phyloP scores from a whole-genome alignment of 2,329 filamentous ascomycete genomes.

The Botrytis elliptica region DNA sequence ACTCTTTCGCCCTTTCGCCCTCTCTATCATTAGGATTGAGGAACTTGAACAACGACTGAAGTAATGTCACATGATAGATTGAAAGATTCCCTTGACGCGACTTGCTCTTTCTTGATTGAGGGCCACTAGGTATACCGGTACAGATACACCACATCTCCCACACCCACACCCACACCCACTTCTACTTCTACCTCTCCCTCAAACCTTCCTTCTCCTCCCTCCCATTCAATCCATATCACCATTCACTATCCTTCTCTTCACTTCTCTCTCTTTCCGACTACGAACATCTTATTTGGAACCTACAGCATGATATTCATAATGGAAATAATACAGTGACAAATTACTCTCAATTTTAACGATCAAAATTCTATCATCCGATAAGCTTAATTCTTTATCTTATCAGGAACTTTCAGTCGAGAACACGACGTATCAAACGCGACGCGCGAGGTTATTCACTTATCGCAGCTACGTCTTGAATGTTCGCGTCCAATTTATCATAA shows the following conservation, averaged over 20 bases:
- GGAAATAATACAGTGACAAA: not conserved
- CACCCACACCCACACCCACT: not conserved
- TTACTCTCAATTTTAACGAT: not conserved
- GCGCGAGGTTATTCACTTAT: not conserved
- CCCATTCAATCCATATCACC: not conserved
- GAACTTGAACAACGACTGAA: not conserved
- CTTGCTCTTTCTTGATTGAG: not conserved
- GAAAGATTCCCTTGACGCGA: not conserved
- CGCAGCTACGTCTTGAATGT: not conserved
- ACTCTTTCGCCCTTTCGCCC: not conserved
- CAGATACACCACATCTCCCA: not conserved
- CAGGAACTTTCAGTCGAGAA: not conserved
- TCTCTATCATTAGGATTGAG: no score
- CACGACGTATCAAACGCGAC: not conserved
- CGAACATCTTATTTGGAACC: not conserved
- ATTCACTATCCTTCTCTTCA: not conserved
- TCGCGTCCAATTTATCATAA: not conserved
- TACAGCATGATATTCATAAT: not conserved
- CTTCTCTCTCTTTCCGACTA: not conserved
- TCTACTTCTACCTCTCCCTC: not conserved
- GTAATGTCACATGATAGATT: not conserved
- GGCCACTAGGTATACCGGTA: not conserved
- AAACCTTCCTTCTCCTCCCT: not conserved
- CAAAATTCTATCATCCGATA: not conserved
- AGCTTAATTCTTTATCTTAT: not conserved